phyloP scores from a whole-genome alignment of 192 early-diverging fungal species.

The Linnemannia hyalina region DNA sequence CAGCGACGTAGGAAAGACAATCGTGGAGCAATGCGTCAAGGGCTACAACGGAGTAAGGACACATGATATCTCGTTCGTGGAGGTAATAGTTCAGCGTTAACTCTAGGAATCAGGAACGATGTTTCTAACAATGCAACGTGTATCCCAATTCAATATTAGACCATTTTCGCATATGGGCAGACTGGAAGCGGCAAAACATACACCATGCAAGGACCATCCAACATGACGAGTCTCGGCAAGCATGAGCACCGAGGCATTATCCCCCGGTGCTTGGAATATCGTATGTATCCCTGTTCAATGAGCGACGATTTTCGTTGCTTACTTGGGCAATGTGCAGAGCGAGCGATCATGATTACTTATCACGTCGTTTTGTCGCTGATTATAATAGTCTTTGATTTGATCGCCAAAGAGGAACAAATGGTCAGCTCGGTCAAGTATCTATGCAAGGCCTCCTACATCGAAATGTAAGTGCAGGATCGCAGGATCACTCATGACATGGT shows the following conservation, averaged over 20 bases:
- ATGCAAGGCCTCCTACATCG: constrained; percentile 91
- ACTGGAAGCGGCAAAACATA: constrained; percentile 83
- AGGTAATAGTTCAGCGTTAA: neutral
- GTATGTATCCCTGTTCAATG: constrained; percentile 24
- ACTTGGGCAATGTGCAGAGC: neutral
- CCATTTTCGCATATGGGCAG: constrained; percentile 83
- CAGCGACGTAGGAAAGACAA: constrained; percentile 63
- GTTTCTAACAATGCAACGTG: neutral
- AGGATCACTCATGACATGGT: neutral
- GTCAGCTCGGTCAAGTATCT: constrained; percentile 72
- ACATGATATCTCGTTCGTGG: neutral
- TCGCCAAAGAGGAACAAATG: constrained; percentile 64
- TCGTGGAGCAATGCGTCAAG: constrained; percentile 76
- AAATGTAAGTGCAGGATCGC: constrained; percentile 65
- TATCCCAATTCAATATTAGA: constrained; percentile 29
- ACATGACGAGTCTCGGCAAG: constrained; percentile 76
- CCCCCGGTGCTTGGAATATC: constrained; percentile 72
- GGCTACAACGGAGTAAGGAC: constrained; percentile 73
- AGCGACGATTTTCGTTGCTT: too few species aligned
- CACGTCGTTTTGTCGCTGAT: neutral
- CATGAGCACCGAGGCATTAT: constrained; percentile 77
- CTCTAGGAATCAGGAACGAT: neutral
- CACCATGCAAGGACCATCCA: constrained; percentile 86
- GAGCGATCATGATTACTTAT: neutral
- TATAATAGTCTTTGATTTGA: constrained; percentile 65